Base-by-base conservation (phyloP, 1,284 basidiomycete genomes). In the Pterulicium gracile region DNA sequence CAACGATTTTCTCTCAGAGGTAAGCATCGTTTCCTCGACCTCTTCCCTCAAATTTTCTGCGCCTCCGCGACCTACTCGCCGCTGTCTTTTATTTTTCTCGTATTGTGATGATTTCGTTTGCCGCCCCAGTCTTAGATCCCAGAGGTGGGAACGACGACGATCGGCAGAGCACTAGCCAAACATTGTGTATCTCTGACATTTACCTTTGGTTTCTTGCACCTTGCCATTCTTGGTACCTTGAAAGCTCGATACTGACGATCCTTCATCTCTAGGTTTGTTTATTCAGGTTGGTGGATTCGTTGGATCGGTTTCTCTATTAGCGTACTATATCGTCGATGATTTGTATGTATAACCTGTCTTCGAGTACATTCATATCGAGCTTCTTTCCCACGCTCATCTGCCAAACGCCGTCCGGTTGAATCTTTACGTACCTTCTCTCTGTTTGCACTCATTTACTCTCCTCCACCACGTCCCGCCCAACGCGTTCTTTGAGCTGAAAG, bases 131-230 rank as follows among this genome's bases (percentile, higher is more conserved):
- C 36, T 13, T 39, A 39, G 7, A 4, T 18, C 15, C 19, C 7
- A 32, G 10, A 39, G 19, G 36, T 13, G 36, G n/a, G n/a, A n/a
- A n/a, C 36, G 5, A 15, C 19, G 36, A 39, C 15, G 36, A 39
- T 39, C 15, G 36, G 36, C 15, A 39, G 36, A 39, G 36, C 36
- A 39, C 36, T 32, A 39, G 36, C 36, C 36, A 39, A 39, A 39
- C 5, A 15, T 18, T 7, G 36, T 39, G 36, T 18, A 39, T 18
- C 36, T 7, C 36, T 39, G 36, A 39, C 19, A 7, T 39, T 17
- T 17, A 15, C 15, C 19, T 18, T 5, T 10, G 7, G 36, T 39
- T 7, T 39, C 36, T 17, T 7, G 15, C 15, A 13, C 15, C 36
- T 5, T 39, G n/a, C n/a, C n/a, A n/a, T n/a, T n/a, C n/a, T n/a